Evolutionary conservation across 495 filamentous ascomycete genomes (phyloP).

Genomic region (Aspergillus hancockii): DNA sequence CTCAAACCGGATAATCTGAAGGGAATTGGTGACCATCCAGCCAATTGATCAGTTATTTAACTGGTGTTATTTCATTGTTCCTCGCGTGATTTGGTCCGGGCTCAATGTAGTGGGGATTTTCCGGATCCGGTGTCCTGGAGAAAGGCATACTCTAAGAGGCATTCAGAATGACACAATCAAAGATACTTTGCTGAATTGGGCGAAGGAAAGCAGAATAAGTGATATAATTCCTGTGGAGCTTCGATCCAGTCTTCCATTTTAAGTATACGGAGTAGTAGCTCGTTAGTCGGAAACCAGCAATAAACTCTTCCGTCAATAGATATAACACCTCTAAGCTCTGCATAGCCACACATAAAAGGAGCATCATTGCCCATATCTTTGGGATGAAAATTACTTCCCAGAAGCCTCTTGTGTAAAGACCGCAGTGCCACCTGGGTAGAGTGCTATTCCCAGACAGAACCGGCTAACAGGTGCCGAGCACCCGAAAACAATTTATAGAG

Average conservation of each 20-base stretch:
- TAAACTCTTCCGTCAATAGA: background rate
- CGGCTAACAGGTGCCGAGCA: constrained; percentile 2
- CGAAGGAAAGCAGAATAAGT: background rate
- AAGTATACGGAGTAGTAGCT: background rate
- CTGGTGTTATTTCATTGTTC: background rate
- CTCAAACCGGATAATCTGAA: background rate
- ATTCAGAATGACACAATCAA: background rate
- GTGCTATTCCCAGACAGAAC: background rate
- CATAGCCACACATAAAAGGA: background rate
- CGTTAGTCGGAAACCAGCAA: background rate
- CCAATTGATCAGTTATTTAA: background rate
- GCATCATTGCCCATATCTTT: no score
- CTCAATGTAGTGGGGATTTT: background rate
- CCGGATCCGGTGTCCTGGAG: constrained; percentile 1
- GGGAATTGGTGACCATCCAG: background rate
- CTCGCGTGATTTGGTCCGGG: background rate
- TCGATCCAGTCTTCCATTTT: background rate
- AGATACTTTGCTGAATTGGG: background rate
- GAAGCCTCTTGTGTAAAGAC: background rate
- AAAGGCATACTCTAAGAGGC: background rate
- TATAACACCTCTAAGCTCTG: background rate
- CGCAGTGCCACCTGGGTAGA: background rate
- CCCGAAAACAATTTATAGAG: background rate
- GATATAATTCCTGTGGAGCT: background rate
- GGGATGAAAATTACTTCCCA: background rate